Conservation (phyloP, 139 green algal species). For the Chloropicon primus region DNA sequence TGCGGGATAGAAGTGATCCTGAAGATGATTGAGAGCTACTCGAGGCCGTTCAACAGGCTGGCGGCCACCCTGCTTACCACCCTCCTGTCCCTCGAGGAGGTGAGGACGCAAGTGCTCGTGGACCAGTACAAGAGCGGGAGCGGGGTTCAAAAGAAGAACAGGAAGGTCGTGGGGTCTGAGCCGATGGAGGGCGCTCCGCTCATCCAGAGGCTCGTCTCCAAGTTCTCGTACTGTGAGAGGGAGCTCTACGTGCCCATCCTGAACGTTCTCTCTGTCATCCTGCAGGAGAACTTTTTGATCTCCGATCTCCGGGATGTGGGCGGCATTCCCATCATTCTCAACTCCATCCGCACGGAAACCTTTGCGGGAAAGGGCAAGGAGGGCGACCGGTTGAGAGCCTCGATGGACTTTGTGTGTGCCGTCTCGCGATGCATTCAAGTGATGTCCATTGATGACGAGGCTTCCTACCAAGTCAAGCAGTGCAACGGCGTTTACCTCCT, state of each 20-base stretch:
- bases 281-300: background rate
- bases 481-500: conserved; percentile 34
- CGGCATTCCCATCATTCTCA: conserved; percentile 27
- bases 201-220: background rate
- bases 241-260: background rate
- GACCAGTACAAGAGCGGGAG: conserved; percentile 28
- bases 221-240: background rate
- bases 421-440: conserved; percentile 12
- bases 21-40: conserved; percentile 28
- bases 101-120: conserved; percentile 7
- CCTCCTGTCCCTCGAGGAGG: conserved; percentile 16
- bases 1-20: conserved; percentile 26
- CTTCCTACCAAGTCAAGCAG: conserved; percentile 17
- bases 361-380: background rate
- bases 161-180: conserved; percentile 9
- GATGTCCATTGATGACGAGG: conserved; percentile 29
- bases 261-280: background rate
- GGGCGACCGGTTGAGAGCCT: background rate
- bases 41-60: conserved; percentile 29
- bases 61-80: conserved; percentile 33
- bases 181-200: conserved; percentile 10
- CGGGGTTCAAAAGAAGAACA: conserved; percentile 22
- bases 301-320: conserved; percentile 9
- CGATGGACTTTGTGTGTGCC: conserved; percentile 27
- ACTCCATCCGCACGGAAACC: conserved; percentile 6